Evolutionary conservation across 176 grass and related monocot species (phyloP).

Genomic region (Carex pumila): DNA sequence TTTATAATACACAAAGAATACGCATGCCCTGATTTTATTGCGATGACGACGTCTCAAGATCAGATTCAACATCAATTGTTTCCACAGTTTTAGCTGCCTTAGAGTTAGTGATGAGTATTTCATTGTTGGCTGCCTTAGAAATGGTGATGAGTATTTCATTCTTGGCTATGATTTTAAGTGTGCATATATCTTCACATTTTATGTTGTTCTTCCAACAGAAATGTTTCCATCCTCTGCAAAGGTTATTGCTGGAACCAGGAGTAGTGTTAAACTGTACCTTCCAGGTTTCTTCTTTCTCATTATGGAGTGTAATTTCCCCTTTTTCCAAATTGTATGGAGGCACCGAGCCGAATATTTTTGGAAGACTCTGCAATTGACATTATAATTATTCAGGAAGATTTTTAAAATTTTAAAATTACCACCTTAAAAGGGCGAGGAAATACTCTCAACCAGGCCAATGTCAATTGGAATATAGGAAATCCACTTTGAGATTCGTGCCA

Average conservation of each 20-base stretch:
- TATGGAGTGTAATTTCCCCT: not conserved
- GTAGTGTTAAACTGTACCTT: not conserved
- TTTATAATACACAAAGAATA: not conserved
- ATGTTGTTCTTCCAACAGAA: constrained; percentile 1
- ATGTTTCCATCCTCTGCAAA: constrained; percentile 2
- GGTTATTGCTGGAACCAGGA: not conserved
- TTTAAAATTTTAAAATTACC: not conserved
- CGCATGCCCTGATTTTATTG: not conserved
- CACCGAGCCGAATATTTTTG: not conserved
- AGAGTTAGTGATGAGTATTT: not conserved
- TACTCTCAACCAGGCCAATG: too few species aligned
- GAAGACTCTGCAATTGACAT: not conserved
- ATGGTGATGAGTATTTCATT: not conserved
- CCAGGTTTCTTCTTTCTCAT: constrained; percentile 9
- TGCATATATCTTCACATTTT: not conserved
- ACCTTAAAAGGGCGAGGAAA: not conserved
- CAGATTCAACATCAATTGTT: not conserved
- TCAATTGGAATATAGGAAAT: too few species aligned
- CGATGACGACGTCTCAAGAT: not conserved
- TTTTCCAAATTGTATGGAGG: not conserved
- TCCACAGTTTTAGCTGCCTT: not conserved
- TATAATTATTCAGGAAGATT: not conserved
- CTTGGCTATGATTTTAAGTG: not conserved
- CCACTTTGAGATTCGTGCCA: too few species aligned
- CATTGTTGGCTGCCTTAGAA: not conserved